These are phyloP conservation scores for Gastrodia elata DNA, from an alignment of 106 monocot genomes.

Conservation along the genomic window DNA sequence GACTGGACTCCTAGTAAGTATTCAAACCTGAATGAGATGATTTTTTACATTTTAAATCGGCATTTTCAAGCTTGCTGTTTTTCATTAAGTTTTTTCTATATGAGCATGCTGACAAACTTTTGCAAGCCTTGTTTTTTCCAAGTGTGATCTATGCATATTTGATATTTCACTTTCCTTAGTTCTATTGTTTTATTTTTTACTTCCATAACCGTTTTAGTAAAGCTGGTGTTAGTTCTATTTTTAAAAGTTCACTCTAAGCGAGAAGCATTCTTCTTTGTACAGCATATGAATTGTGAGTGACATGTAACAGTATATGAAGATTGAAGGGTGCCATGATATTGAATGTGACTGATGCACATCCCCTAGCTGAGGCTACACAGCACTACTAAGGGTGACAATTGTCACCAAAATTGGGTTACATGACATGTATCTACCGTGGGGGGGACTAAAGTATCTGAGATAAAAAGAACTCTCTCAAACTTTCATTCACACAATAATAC, in stretches of 20 bases:
- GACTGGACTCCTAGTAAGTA: conserved; percentile 90
- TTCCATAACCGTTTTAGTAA: not conserved
- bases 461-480: no score
- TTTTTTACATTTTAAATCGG: not conserved
- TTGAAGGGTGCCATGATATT: no score
- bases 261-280: not conserved
- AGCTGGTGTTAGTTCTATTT: not conserved
- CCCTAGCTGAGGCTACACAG: no score
- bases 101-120: not conserved
- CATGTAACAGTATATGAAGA: not conserved
- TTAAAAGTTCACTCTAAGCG: not conserved
- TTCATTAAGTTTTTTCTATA: not conserved
- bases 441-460: no score
- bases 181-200: conserved; percentile 1
- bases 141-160: not conserved
- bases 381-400: no score
- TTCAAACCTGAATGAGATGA: not conserved
- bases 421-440: no score
- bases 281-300: not conserved
- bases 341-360: no score
- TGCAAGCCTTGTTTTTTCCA: not conserved
- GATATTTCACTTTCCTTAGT: not conserved
- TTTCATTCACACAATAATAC: no score
- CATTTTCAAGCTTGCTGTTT: not conserved
- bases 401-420: no score